phyloP scores from a whole-genome alignment of 305 asterid species.

The Rubia tinctorum region DNA sequence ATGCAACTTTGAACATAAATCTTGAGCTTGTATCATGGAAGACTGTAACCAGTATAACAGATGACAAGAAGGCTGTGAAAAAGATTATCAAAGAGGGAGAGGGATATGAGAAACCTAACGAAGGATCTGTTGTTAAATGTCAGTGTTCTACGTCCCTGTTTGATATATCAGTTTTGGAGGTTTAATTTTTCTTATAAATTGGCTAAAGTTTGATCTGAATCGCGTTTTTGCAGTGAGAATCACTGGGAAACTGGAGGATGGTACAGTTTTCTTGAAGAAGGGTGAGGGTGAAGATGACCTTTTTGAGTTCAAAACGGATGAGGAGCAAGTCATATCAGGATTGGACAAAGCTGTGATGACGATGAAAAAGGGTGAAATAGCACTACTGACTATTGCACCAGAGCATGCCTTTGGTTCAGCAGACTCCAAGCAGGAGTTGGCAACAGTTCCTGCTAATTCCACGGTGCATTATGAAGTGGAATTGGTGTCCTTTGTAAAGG shows the following conservation, averaged over 20 bases:
- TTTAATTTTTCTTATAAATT: not conserved
- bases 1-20: constrained; percentile 49
- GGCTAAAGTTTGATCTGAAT: not conserved
- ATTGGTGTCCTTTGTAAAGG: constrained; percentile 86
- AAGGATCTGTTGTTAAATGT: constrained; percentile 80
- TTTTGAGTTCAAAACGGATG: constrained; percentile 74
- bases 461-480: constrained; percentile 66
- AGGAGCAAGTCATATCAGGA: constrained; percentile 89
- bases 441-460: constrained; percentile 77
- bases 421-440: constrained; percentile 67
- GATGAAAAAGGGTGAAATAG: constrained; percentile 89
- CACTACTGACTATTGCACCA: constrained; percentile 60
- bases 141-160: not conserved
- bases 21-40: constrained; percentile 85
- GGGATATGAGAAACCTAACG: constrained; percentile 80
- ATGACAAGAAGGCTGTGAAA: constrained; percentile 79
- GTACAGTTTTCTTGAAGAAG: constrained; percentile 57
- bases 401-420: constrained; percentile 79
- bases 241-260: constrained; percentile 71
- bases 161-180: no score
- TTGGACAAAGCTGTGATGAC: constrained; percentile 62
- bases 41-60: constrained; percentile 65
- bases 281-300: constrained; percentile 56
- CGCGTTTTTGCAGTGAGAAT: constrained; percentile 54
- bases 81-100: constrained; percentile 80